Percentiles rank a stretch among this genome's conserved stretches.
Evolutionary conservation across 2,329 filamentous ascomycete genomes (phyloP).

Genomic region (Dothistroma septosporum): DNA sequence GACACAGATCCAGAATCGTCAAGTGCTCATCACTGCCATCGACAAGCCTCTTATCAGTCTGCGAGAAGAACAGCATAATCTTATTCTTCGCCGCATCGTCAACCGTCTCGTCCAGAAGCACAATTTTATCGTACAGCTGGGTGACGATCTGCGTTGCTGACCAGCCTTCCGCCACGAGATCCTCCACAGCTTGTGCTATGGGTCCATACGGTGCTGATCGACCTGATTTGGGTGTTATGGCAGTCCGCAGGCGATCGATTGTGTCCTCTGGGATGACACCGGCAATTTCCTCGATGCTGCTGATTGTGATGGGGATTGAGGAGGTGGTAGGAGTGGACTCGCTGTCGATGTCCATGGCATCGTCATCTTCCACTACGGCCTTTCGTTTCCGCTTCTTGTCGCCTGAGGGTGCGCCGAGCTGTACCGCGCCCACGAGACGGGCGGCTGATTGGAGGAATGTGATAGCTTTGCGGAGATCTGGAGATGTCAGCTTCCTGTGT

Average conservation of each 20-base stretch:
- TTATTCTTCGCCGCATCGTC: slow-evolving; percentile 83
- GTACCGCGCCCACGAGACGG: slow-evolving; percentile 67
- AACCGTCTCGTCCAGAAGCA: slow-evolving; percentile 74
- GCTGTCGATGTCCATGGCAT: slow-evolving; percentile 48
- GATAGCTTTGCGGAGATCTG: slow-evolving; percentile 88
- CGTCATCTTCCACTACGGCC: slow-evolving; percentile 60
- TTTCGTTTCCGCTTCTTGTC: slow-evolving; percentile 39
- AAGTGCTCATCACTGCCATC: slow-evolving; percentile 96
- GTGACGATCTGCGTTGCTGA: slow-evolving; percentile 82
- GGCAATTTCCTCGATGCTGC: slow-evolving; percentile 87
- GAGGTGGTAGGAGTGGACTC: slow-evolving; percentile 20
- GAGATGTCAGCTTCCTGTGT: neutral
- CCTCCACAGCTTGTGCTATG: slow-evolving; percentile 75
- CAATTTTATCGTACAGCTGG: slow-evolving; percentile 78
- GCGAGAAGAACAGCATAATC: slow-evolving; percentile 84
- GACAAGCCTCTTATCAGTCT: slow-evolving; percentile 87
- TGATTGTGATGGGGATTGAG: slow-evolving; percentile 59
- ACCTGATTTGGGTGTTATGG: slow-evolving; percentile 62
- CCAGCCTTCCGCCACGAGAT: slow-evolving; percentile 95
- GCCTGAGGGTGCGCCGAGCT: slow-evolving; percentile 23
- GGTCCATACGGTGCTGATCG: slow-evolving; percentile 58
- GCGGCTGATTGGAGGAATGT: slow-evolving; percentile 96
- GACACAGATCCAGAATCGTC: slow-evolving; percentile 76
- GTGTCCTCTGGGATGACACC: slow-evolving; percentile 80
- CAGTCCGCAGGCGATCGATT: slow-evolving; percentile 65